Evolutionary conservation across 2,329 filamentous ascomycete species (phyloP), one percentile per base, ranked within the genome.

Genomic region (Aspergillaceae sp.): DNA sequence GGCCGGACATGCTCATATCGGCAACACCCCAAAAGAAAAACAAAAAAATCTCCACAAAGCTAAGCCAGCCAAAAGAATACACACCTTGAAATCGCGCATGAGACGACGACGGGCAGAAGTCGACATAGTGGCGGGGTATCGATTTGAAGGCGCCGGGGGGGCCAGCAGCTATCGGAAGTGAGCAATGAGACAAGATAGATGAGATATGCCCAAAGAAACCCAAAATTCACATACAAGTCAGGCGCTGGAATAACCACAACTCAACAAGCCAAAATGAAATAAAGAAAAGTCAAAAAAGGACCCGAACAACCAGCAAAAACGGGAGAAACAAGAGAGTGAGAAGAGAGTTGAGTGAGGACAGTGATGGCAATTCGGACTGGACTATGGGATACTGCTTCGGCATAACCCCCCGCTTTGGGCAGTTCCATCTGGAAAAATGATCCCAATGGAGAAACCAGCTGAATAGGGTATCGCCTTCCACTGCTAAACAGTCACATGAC

Each of bases 61-160:
- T 19, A 19, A 19, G 19, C 19, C 19, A 19, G 19, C 19, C 19
- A 1, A 19, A 19, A 11, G 35, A 32, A 40, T 30, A 55, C 79
- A 50, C 68, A 94, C 89, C 86, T 97, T 97, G 80, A 97, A 97
- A 76, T 97, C 92, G 68, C 92, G 87, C 92, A 98, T 97, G 69
- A 98, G 77, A 66, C 92, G 88, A 66, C 92, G 87, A 66, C 92
- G 86, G 57, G 92, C 92, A 57, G 91, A 86, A 53, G 92, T 97
- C 61, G 91, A 97, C 91, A 87, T 89, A 57, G 56, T 72, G 64
- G 50, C 45, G 49, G 51, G 50, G 44, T 51, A 48, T 35, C 11
- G 41, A 37, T 44, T 42, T 46, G 42, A 19, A 19, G 19, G 19
- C 19, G 19, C 19, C 2, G 19, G 42, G 40, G 34, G 19, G 30